These are phyloP conservation scores for Barbarea vulgaris DNA, from an alignment of 345 rosid genomes.

Conservation along the genomic window DNA sequence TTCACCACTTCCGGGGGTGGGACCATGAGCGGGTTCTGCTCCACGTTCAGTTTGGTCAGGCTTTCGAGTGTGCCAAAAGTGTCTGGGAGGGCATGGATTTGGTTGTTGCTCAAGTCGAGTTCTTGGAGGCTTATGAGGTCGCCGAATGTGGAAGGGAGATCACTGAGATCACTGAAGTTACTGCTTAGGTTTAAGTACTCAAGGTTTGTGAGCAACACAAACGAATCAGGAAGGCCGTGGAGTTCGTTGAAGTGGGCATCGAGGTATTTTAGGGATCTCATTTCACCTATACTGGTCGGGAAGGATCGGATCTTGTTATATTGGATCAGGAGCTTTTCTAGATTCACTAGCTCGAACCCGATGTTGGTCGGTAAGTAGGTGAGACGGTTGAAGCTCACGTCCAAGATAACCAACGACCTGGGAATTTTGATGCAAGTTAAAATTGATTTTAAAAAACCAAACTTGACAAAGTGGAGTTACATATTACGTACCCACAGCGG, in stretches of 20 bases:
- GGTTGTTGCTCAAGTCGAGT: conserved; percentile 91
- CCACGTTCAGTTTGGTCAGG: conserved; percentile 65
- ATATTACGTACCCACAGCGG: conserved; percentile 66
- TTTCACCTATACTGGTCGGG: conserved; percentile 73
- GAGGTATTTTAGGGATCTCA: conserved; percentile 61
- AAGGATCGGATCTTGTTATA: conserved; percentile 76
- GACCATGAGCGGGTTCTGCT: conserved; percentile 66
- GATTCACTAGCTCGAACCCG: conserved; percentile 61
- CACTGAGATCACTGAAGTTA: conserved; percentile 76
- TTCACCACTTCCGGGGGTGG: conserved; percentile 75
- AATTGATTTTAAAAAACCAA: background rate
- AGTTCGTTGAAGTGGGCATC: conserved; percentile 92
- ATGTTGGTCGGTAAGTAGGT: conserved; percentile 86
- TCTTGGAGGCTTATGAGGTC: conserved; percentile 73
- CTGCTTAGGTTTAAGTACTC: conserved; percentile 71
- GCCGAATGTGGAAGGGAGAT: conserved; percentile 72
- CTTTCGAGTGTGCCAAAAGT: conserved; percentile 77
- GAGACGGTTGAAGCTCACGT: conserved; percentile 77
- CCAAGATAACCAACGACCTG: conserved; percentile 77
- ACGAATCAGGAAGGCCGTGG: conserved; percentile 58
- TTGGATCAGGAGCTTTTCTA: conserved; percentile 62
- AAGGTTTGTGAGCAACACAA: conserved; percentile 68
- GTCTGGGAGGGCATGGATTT: conserved; percentile 75
- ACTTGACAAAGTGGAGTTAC: conserved; percentile 5
- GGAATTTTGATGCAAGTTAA: background rate